Evolutionary conservation across 2,329 filamentous ascomycete genomes (phyloP), one percentile per base, ranked within the genome.

Genomic region (Hypoxylon sp.): DNA sequence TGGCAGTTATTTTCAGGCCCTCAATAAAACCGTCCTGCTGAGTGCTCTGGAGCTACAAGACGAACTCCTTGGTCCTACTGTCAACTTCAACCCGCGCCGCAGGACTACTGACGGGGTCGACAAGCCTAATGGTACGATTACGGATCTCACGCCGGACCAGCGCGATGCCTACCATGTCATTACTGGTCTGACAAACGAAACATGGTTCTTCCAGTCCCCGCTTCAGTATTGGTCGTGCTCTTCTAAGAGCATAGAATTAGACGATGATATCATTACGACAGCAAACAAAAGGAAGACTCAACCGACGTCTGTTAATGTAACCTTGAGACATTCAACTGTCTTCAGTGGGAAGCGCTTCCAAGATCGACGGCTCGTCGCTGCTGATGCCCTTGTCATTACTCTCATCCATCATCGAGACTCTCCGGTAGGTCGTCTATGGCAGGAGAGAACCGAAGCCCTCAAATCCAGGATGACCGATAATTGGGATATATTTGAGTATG

Each of bases 171-270:
- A 87, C 25, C 88, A 90, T 74, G 84, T 87, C 56, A 81, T 84
- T 71, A 89, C 90, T 73, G 88, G 87, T 13, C 77, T 89, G 34
- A 87, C 84, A 3, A 86, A 88, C 70, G 81, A 89, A 72, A 88
- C 88, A 3, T 93, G 91, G 91, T 92, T 92, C 72, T 92, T 92
- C 75, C 91, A 94, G 73, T 94, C 92, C n/a, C 92, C 92, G 1
- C 80, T 95, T 59, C 89, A 93, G 78, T 94, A 94, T 78, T 95
- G 92, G 92, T 86, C 89, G 65, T 91, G 90, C 75, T 91, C 84
- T n/a, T 75, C 81, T 5, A 83, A 86, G 1, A 79, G 79, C 5
- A 86, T 95, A 53, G 76, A 85, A 25, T 76, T 79, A 14, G 92
- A 95, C 73, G 59, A 77, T 0, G 84, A 94, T 75, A 84, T 94